Conservation (phyloP, 2,329 filamentous ascomycete genomes). For the Colletotrichum aenigma region DNA sequence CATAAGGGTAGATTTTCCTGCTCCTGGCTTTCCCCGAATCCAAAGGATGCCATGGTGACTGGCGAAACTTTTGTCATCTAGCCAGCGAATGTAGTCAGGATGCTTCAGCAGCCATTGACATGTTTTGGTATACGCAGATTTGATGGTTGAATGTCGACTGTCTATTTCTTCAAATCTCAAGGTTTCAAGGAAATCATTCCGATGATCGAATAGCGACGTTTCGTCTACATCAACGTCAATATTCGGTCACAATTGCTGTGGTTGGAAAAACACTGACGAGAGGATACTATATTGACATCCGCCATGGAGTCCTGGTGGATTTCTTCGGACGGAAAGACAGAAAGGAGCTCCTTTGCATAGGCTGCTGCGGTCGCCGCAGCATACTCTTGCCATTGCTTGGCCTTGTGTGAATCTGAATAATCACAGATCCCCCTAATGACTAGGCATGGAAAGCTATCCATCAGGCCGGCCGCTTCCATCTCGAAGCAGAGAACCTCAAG, state of each 20-base stretch:
- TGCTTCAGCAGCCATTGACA: no score
- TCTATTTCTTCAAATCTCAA: constrained; percentile 18
- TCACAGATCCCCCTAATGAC: constrained; percentile 40
- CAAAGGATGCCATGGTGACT: no score
- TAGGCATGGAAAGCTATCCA: constrained; percentile 31
- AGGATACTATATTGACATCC: fast-evolving
- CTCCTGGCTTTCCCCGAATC: no score
- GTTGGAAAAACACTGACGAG: neutral
- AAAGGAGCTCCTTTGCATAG: constrained; percentile 15
- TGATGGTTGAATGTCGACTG: no score
- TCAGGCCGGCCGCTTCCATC: constrained; percentile 31
- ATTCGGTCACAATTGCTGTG: neutral
- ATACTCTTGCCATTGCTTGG: constrained; percentile 37
- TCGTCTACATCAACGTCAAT: neutral
- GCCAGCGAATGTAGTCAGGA: no score
- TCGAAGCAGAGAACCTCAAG: constrained; percentile 25
- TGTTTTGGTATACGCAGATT: no score
- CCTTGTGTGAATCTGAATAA: constrained; percentile 42
- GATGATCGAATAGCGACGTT: neutral
- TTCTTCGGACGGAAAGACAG: neutral
- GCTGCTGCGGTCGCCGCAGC: constrained; percentile 35
- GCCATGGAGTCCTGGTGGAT: neutral
- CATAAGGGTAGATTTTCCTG: no score
- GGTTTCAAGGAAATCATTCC: constrained; percentile 25
- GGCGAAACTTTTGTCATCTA: no score